Conservation (phyloP, 2,329 filamentous ascomycete genomes). For the Fusarium sp. region DNA sequence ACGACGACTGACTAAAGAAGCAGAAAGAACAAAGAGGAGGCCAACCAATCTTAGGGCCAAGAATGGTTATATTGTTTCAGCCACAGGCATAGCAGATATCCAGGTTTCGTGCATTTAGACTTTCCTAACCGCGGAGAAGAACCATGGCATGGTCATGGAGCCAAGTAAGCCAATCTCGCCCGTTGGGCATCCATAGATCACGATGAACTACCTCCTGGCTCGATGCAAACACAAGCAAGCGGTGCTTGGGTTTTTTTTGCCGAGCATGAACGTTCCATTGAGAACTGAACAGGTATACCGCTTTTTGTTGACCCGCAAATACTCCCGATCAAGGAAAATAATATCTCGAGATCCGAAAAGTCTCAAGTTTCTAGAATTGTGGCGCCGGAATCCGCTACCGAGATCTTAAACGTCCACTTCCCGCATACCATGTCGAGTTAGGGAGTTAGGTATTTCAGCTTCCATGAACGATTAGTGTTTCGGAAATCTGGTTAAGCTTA, state of each 20-base stretch:
- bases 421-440: constrained; percentile 19
- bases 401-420: constrained; percentile 24
- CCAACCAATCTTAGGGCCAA: constrained; percentile 12
- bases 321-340: constrained; percentile 6
- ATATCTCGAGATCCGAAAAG: constrained; percentile 19
- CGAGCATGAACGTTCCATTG: constrained; percentile 8
- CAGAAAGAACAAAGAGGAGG: constrained; percentile 21
- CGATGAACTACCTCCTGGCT: constrained; percentile 9
- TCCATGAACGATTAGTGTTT: constrained; percentile 17
- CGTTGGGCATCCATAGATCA: constrained; percentile 28
- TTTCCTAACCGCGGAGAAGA: constrained; percentile 3
- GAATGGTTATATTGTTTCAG: constrained; percentile 21
- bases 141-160: neutral
- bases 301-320: constrained; percentile 31
- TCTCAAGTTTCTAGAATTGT: constrained; percentile 26
- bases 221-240: constrained; percentile 14
- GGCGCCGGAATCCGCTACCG: constrained; percentile 25
- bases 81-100: constrained; percentile 9
- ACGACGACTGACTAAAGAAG: constrained; percentile 35
- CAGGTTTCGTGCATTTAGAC: constrained; percentile 20
- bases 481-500: constrained; percentile 22
- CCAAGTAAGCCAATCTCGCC: neutral
- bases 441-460: constrained; percentile 30
- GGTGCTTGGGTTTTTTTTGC: neutral
- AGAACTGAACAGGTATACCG: constrained; percentile 21